A percentile compares a stretch with the other conserved stretches of the same genome.
Conservation (phyloP, 345 rosid genomes). For the Pelargonium nanum region DNA sequence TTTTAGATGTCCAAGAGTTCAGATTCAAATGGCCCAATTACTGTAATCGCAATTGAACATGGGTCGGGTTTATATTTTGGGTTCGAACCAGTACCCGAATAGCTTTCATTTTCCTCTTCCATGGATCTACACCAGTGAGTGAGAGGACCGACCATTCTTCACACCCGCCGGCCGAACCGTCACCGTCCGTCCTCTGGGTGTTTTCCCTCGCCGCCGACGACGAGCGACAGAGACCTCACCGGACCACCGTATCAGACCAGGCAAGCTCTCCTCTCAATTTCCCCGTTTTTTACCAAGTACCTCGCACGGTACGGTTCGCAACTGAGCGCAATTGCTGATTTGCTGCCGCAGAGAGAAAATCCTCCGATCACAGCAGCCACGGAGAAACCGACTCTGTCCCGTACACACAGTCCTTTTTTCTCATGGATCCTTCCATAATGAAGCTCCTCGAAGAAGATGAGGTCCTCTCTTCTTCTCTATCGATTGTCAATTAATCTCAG, state of each 20-base stretch:
- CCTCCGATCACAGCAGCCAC: background rate
- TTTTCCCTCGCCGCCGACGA: background rate
- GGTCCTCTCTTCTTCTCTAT: conserved; percentile 28
- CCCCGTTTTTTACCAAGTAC: background rate
- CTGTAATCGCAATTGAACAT: too few species aligned
- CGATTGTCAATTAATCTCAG: conserved; percentile 1
- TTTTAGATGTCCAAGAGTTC: too few species aligned
- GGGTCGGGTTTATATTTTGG: too few species aligned
- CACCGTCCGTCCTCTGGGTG: background rate
- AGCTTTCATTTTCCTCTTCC: background rate
- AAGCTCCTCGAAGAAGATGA: conserved; percentile 95
- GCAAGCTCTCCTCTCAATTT: too few species aligned
- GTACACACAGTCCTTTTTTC: background rate
- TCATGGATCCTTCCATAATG: conserved; percentile 81
- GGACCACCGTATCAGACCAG: too few species aligned
- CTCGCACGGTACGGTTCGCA: too few species aligned
- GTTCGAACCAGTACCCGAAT: too few species aligned
- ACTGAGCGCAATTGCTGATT: background rate
- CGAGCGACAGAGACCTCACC: background rate
- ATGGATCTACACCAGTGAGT: background rate
- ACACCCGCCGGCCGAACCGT: background rate
- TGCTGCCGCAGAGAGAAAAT: background rate
- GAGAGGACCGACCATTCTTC: background rate
- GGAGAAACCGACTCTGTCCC: background rate
- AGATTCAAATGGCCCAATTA: too few species aligned